Evolutionary conservation across 768 basidiomycete species (phyloP), one percentile per base, ranked within the genome.

Genomic region (Boletales sp.): DNA sequence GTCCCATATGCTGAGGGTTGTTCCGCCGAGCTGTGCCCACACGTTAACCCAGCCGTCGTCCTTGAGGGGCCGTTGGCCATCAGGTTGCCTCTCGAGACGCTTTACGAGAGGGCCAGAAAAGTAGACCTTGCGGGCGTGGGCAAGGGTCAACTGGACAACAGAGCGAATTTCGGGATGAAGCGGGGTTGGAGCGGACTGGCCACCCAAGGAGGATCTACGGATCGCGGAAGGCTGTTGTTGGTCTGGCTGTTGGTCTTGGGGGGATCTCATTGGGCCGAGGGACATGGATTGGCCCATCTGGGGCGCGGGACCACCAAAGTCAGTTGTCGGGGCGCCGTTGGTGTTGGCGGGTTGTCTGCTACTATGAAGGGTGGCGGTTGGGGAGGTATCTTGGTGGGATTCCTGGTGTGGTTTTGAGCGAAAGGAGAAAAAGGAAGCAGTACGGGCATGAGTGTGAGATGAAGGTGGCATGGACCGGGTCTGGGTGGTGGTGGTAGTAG

Each of bases 21-120:
- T 92, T 5, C 92, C 93, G 44, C 88, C 86, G 32, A 94, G 74
- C 69, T 94, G 92, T 1, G 86, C 92, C 89, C 90, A 94, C 14
- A 94, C 86, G 15, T 92, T 83, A 11, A 76, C 75, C 88, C 91
- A 92, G 1, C 83, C 82, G 4, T 88, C 87, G 60, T 90, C 86
- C 60, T 85, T 86, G 52, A 70, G 60, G 4, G 85, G 81, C 51
- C 74, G 77, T 57, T 83, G 77, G 18, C 90, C 88, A 64, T 90
- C 86, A 1, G 90, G 73, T 54, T 83, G 81, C n/a, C 85, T 79
- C 65, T 93, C 90, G 54, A 89, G 74, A 28, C 80, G 76, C 45
- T 87, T 84, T 14, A 90, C 73, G 17, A 94, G 80, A 13, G 87
- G 88, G 10, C 90, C 90, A 5, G 89, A 91, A 70, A 85, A 90